Base-by-base conservation (phyloP, 148 eudicot genomes). In the Persicaria tinctoria region DNA sequence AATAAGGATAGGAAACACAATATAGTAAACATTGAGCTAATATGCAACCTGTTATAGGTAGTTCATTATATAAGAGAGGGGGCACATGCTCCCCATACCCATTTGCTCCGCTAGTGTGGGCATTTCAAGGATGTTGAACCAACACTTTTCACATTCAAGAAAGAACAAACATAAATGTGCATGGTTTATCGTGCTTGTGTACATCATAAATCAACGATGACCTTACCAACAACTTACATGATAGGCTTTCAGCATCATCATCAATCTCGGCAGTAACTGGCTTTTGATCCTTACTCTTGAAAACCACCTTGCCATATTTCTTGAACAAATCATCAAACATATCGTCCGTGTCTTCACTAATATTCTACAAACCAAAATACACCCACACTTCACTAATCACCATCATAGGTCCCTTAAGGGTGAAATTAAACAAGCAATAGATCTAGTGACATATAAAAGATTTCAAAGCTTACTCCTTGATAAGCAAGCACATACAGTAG, bases 191-290 rank as follows among this genome's bases (percentile, higher is more conserved):
- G 48, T 14, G 17, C 8, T 5, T 41, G 70, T 38, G 70, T 66
- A 41, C 10, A 27, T 1, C 45, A 27, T 4, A 32, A 10, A 16
- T 63, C 2, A 2, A n/a, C 27, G 45, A 63, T 27, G 68, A 63
- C 41, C 41, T 32, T 32, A 32, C 2, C 41, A 32, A 32, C 57
- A 9, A 76, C 94, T 89, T 85, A 96, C 99, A 96, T 44, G 97
- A 79, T 85, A 96, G 87, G 85, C 97, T 84, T 88, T 92, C 91
- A 75, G 97, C 99, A 83, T 96, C 99, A 81, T 96, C 97, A 73
- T 90, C 97, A 77, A 88, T 84, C 80, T 90, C 99, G 75, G 89
- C 90, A 74, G 45, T 84, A 51, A 85, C 75, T 71, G 93, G 70
- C 72, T 86, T 90, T 81, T 90, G 91, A 78, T 96, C 97, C n/a